Conservation (phyloP, 306 rosid species). For the Cucumis hystrix region DNA sequence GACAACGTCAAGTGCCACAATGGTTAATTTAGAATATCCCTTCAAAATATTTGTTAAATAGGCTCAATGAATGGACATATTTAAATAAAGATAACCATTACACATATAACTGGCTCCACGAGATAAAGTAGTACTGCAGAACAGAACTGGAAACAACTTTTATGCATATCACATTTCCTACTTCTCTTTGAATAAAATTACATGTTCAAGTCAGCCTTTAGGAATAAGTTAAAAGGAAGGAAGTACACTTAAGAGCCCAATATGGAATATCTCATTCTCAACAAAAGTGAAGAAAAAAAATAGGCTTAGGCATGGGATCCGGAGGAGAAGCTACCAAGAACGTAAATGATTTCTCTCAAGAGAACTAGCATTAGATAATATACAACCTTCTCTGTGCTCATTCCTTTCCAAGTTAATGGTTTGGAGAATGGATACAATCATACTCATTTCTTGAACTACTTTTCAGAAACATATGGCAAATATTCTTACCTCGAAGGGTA, state of each 20-base stretch:
- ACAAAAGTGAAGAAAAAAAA: not conserved
- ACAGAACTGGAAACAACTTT: not conserved
- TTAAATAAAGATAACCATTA: not conserved
- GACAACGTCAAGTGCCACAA: not conserved
- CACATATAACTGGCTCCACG: not conserved
- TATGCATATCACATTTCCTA: not conserved
- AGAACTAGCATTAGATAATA: not conserved
- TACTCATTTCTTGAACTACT: not conserved
- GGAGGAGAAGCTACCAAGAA: not conserved
- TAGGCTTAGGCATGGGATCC: not conserved
- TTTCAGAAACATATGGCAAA: not conserved
- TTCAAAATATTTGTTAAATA: not conserved
- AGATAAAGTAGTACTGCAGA: not conserved
- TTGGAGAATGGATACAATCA: not conserved
- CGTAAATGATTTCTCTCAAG: not conserved
- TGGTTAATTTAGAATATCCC: not conserved
- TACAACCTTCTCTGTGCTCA: not conserved
- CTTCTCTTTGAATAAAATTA: not conserved
- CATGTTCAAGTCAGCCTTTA: not conserved
- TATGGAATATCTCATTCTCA: not conserved
- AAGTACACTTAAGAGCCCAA: not conserved
- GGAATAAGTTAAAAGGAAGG: not conserved
- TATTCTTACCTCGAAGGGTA: conserved; percentile 55
- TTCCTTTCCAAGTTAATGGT: not conserved
- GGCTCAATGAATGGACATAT: not conserved